Conservation (phyloP, 257 asterid species). For the Przewalskia tangutica region DNA sequence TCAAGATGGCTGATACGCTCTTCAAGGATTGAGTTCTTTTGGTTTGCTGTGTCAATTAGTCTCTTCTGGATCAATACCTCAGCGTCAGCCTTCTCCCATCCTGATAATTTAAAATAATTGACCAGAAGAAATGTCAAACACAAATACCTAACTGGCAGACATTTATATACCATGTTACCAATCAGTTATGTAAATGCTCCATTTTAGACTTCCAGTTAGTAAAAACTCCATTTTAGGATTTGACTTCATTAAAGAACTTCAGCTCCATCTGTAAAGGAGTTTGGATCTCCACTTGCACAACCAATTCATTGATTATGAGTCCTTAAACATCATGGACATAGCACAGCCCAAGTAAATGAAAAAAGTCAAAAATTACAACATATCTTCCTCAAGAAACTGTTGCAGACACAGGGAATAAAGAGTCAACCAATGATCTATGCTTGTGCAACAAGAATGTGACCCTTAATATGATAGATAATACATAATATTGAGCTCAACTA, state of each 20-base stretch:
- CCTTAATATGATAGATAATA: background rate
- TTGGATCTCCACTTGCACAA: background rate
- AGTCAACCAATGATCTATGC: background rate
- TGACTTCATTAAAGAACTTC: background rate
- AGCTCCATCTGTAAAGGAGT: background rate
- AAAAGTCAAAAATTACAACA: background rate
- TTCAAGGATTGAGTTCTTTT: conserved; percentile 55
- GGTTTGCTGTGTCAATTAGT: conserved; percentile 47
- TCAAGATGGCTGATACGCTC: conserved; percentile 66
- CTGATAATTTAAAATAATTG: conserved; percentile 23
- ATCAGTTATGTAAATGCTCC: background rate
- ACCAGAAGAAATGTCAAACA: background rate
- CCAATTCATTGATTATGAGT: background rate
- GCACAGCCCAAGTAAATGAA: background rate
- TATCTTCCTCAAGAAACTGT: background rate
- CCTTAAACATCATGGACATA: background rate
- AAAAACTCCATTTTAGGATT: background rate
- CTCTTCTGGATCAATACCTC: conserved; percentile 56
- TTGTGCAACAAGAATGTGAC: background rate
- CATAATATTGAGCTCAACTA: background rate
- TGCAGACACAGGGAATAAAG: background rate
- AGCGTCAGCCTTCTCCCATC: conserved; percentile 95
- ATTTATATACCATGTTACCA: background rate
- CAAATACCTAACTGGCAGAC: background rate
- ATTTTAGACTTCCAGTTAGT: background rate